Evolutionary conservation across 2,329 filamentous ascomycete genomes (phyloP).

Genomic region (Aspergillus terreus): DNA sequence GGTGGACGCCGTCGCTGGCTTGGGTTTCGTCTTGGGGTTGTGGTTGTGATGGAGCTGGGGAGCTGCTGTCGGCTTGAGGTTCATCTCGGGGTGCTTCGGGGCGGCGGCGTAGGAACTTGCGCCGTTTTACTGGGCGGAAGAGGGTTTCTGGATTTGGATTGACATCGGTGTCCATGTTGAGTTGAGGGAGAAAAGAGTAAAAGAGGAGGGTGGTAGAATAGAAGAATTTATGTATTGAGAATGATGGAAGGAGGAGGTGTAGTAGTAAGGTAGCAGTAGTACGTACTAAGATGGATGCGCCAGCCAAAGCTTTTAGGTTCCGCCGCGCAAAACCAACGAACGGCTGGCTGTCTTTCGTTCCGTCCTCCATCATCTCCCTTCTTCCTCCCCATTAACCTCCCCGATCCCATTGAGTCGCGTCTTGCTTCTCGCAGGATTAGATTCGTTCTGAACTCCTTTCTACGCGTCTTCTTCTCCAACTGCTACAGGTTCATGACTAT

Average conservation of each 20-base stretch:
- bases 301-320: conserved; percentile 1
- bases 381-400: background rate
- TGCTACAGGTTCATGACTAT: background rate
- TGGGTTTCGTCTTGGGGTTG: conserved; percentile 11
- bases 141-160: conserved; percentile 27
- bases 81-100: conserved; percentile 16
- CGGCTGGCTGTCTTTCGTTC: background rate
- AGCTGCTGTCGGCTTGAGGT: conserved; percentile 5
- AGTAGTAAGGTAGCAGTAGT: too few relatives aligned
- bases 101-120: conserved; percentile 50
- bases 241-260: background rate
- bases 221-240: background rate
- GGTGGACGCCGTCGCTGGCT: conserved; percentile 13
- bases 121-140: conserved; percentile 49
- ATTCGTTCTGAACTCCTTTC: background rate
- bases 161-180: conserved; percentile 27
- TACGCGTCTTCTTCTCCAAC: background rate
- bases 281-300: too few relatives aligned
- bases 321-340: conserved; percentile 1
- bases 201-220: background rate
- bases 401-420: background rate
- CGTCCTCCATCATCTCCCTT: background rate
- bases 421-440: background rate
- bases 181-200: background rate
- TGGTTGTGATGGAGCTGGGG: conserved; percentile 7